Conservation (phyloP, 2,329 filamentous ascomycete genomes). For the Xylariales sp. region DNA sequence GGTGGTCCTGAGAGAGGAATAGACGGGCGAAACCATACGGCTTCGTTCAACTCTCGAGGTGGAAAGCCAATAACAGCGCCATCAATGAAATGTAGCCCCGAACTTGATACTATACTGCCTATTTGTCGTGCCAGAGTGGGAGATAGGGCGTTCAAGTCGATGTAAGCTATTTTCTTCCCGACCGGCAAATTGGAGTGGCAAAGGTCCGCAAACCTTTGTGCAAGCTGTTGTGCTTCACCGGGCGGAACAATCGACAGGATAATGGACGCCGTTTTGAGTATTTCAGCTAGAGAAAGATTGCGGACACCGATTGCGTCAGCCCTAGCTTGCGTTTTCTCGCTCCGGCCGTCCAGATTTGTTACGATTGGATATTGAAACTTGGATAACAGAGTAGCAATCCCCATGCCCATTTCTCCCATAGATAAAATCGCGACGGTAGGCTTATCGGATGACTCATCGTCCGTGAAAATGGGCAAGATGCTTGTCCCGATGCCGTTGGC, state of each 20-base stretch:
- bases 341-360: constrained; percentile 1
- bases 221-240: neutral
- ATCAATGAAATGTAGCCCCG: neutral
- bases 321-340: neutral
- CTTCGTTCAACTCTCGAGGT: neutral
- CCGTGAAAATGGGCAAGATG: no score
- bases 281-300: neutral
- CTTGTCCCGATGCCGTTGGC: no score
- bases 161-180: neutral
- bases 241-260: constrained; percentile 1
- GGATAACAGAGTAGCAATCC: constrained; percentile 1
- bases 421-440: constrained; percentile 3
- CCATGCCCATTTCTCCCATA: neutral
- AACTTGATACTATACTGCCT: neutral
- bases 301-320: neutral
- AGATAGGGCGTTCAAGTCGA: constrained; percentile 2
- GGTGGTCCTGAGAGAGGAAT: neutral
- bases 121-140: neutral
- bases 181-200: neutral
- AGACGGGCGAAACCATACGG: neutral
- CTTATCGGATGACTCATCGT: no score
- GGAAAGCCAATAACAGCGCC: constrained; percentile 1
- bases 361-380: neutral
- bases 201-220: neutral
- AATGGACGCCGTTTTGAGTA: neutral